phyloP scores from a whole-genome alignment of 2,329 filamentous ascomycete genomes.

The Aspergillus chevalieri region DNA sequence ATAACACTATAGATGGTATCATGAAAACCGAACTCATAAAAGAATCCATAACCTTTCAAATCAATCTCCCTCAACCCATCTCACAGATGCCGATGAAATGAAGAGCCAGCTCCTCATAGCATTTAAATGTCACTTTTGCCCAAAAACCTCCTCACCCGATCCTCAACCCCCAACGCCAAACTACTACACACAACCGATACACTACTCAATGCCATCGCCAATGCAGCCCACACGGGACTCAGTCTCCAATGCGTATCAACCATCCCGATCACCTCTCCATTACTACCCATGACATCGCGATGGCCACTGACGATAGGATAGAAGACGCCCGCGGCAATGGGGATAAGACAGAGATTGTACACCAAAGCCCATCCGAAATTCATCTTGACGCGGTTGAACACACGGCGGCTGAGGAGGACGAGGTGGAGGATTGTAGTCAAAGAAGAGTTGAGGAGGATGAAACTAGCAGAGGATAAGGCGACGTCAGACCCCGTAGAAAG shows the following conservation, averaged over 20 bases:
- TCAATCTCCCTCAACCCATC: too few species aligned
- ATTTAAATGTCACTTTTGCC: not conserved
- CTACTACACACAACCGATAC: conserved; percentile 83
- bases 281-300: conserved; percentile 24
- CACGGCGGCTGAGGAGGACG: conserved; percentile 61
- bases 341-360: conserved; percentile 73
- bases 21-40: not conserved
- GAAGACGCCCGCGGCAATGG: conserved; percentile 72
- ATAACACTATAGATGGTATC: not conserved
- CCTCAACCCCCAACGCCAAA: conserved; percentile 58
- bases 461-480: conserved; percentile 72
- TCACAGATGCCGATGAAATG: too few species aligned
- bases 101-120: not conserved
- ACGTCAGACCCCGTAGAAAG: conserved; percentile 77
- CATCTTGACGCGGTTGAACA: conserved; percentile 72
- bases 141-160: conserved; percentile 17
- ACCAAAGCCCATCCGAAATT: conserved; percentile 83
- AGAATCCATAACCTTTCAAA: too few species aligned
- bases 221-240: conserved; percentile 65
- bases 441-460: conserved; percentile 69
- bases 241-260: conserved; percentile 40
- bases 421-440: conserved; percentile 66
- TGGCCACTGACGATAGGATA: conserved; percentile 53
- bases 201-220: conserved; percentile 90
- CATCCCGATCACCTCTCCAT: conserved; percentile 22